Evolutionary conservation across 352 stramenopile species (phyloP).

Genomic region (Phytopythium kandeliae): DNA sequence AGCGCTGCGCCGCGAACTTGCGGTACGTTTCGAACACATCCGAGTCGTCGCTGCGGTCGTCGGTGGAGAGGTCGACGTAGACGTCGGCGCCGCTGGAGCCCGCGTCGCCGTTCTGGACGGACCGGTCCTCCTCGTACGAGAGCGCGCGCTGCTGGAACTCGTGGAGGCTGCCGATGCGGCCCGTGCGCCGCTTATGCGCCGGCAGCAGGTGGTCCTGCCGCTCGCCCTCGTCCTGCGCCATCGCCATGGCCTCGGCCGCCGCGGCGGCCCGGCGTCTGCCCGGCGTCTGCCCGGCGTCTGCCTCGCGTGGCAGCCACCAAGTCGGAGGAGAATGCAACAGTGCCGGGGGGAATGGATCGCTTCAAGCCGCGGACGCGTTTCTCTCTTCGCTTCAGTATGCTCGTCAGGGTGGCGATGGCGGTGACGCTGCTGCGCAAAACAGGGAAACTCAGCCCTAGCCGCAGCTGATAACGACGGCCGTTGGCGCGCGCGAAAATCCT

Average conservation of each 20-base stretch:
- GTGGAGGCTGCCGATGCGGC: slow-evolving; percentile 69
- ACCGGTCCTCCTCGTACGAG: slow-evolving; percentile 35
- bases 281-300: too few species aligned
- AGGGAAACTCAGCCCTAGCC: too few species aligned
- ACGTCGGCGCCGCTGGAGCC: slow-evolving; percentile 9
- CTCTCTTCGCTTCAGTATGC: background rate
- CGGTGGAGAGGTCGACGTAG: slow-evolving; percentile 12
- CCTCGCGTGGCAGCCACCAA: background rate
- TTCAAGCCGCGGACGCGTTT: too few species aligned
- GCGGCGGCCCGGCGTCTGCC: too few species aligned
- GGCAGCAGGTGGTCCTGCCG: slow-evolving; percentile 42
- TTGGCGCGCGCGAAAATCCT: too few species aligned
- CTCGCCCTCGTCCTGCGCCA: slow-evolving; percentile 3
- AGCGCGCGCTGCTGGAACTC: slow-evolving; percentile 81
- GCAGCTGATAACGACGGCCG: too few species aligned
- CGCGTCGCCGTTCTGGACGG: slow-evolving; percentile 3
- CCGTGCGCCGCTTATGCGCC: slow-evolving; percentile 56
- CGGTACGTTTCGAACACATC: slow-evolving; percentile 39
- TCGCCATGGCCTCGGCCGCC: too few species aligned
- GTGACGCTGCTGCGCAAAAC: too few species aligned
- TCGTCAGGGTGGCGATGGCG: too few species aligned
- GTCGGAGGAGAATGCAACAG: background rate
- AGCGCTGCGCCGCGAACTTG: slow-evolving; percentile 32
- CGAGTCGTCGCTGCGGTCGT: slow-evolving; percentile 16
- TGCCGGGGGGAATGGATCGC: too few species aligned